Evolutionary conservation across 257 asterid species (phyloP), one percentile per base, ranked within the genome.

Genomic region (Capsicum chinense): DNA sequence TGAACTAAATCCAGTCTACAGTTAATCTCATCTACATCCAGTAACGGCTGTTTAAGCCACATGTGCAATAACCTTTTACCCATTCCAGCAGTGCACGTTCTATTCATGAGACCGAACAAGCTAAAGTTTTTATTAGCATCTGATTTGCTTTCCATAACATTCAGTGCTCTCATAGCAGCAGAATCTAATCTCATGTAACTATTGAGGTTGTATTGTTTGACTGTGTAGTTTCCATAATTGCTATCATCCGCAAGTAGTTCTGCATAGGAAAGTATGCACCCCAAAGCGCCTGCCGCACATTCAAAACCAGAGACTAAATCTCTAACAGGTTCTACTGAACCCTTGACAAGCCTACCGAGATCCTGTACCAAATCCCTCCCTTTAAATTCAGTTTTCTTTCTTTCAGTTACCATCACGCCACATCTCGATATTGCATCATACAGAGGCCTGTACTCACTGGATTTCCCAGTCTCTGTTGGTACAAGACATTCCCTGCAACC

Each of bases 21-120:
- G 89, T 93, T 96, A 81, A 96, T 96, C 85, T 93, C 99, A 79
- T 84, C 74, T 79, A 93, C 92, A 90, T 96, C 97, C 82, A 94
- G 69, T 84, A 94, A 86, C 26, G 99, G 99, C 84, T 96, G 99
- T 85, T 94, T 96, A 83, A 96, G 91, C 98, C 98, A 96, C 93
- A 88, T 92, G 85, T 94, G 97, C 86, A 96, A 90, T 71, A 96
- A 87, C 15, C 99, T 94, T 88, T 94, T 94, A 71, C 99, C 99
- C 99, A 96, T 92, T 86, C 99, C 99, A 66, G 97, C 97, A 13
- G 98, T 96, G 80, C 99, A 96, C 79, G 99, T 93, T 90, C 98
- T 89, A 88, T 93, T 96, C 92, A 96, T 88, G 80, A 96, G 96
- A 87, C 99, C 98, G 88, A 93, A 96, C 90, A 96, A 87, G 90